Percentiles rank a stretch among this genome's conserved stretches.
Evolutionary conservation across 2,329 filamentous ascomycete species (phyloP).

Genomic region (Coniochaeta sp.): DNA sequence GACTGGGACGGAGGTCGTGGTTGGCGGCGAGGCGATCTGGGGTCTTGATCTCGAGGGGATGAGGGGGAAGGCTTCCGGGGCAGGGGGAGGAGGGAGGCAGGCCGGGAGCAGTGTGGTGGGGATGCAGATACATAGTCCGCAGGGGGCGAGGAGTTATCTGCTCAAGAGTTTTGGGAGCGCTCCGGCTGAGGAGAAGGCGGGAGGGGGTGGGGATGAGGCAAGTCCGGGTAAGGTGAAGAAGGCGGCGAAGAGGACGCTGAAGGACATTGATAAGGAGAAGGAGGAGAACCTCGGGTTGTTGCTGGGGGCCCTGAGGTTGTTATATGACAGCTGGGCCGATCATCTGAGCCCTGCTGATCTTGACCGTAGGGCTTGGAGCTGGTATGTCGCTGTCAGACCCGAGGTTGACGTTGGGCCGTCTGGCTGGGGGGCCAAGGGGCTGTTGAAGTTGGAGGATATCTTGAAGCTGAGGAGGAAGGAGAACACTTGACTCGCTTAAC

Average conservation of each 20-base stretch:
- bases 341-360: conserved; percentile 57
- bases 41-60: conserved; percentile 48
- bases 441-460: conserved; percentile 59
- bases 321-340: conserved; percentile 69
- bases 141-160: conserved; percentile 55
- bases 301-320: conserved; percentile 61
- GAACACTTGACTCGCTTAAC: not conserved
- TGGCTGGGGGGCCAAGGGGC: conserved; percentile 79
- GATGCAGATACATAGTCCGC: conserved; percentile 68
- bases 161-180: conserved; percentile 50
- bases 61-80: conserved; percentile 24
- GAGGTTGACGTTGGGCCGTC: conserved; percentile 65
- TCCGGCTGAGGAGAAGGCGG: conserved; percentile 18
- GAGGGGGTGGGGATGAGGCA: conserved; percentile 7
- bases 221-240: conserved; percentile 7
- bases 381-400: conserved; percentile 72
- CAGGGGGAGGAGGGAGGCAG: conserved; percentile 16
- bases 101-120: conserved; percentile 30
- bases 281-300: conserved; percentile 62
- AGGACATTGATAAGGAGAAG: conserved; percentile 50
- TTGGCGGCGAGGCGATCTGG: conserved; percentile 51
- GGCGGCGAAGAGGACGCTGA: conserved; percentile 39
- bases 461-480: conserved; percentile 45
- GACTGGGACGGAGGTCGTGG: conserved; percentile 28
- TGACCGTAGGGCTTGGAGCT: conserved; percentile 69